Base-by-base conservation (phyloP, 1,284 basidiomycete genomes). In the Papiliotrema laurentii region DNA sequence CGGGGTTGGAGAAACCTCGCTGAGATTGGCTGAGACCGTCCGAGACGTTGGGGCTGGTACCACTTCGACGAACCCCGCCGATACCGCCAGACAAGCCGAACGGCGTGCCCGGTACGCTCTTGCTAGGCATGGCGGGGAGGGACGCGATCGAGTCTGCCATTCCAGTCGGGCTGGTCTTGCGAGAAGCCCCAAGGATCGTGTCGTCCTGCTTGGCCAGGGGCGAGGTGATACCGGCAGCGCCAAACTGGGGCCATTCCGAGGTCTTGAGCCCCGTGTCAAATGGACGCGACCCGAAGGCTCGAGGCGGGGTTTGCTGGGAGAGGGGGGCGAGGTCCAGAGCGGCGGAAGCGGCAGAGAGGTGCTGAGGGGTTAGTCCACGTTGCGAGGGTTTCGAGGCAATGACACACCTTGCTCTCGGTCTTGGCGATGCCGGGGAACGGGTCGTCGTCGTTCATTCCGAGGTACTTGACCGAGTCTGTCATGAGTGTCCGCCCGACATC, bases 221-320 rank as follows among this genome's bases (percentile, higher is more conserved):
- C 9, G 68, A 70, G 18, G 67, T 69, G 31, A 66, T 50, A 9
- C 65, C 83, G 75, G 42, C 78, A 77, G 47, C 81, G 46, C 81
- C 79, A 72, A 91, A 96, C 66, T 87, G 88, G 37, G 91, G 88
- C 93, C 93, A 97, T 69, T 97, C 91, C 3, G 90, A 90, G 1
- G 85, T 79, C 68, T 88, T 88, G 64, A 71, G 58, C 18, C 81
- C 78, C 26, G 76, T 71, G 42, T 84, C 82, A 48, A 80, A 73
- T 26, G 76, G 76, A 50, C 84, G 81, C 39, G 74, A 70, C 19
- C 79, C 73, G 54, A 81, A 83, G 41, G 81, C 80, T 38, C 85
- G 82, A 41, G 85, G 82, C 21, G 85, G 84, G 16, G 85, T 85
- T 68, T 90, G 88, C n/a, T n/a, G n/a, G 4, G 89, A 85, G 31